Conservation (phyloP, 2,329 filamentous ascomycete genomes). For the Scopulariopsis brevicaulis region DNA sequence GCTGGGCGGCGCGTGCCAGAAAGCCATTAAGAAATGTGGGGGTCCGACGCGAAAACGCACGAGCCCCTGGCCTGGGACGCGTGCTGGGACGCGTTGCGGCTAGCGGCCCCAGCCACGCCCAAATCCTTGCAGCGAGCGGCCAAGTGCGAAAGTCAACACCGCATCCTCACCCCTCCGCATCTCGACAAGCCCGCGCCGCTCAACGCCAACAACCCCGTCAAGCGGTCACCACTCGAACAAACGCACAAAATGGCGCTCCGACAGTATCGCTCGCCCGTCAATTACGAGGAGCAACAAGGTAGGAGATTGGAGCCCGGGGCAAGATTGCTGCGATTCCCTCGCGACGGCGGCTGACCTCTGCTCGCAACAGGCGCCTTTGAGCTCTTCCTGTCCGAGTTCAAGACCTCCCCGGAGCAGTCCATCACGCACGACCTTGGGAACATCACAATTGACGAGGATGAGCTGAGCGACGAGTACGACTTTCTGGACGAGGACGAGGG, state of each 20-base stretch:
- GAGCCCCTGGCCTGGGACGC: background rate
- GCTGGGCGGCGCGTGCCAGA: background rate
- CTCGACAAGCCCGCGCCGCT: background rate
- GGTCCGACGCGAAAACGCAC: background rate
- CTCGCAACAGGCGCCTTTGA: slow-evolving; percentile 59
- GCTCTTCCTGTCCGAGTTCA: slow-evolving; percentile 80
- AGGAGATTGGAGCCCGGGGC: slow-evolving; percentile 7
- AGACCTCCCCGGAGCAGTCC: slow-evolving; percentile 59
- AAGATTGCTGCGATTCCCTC: background rate
- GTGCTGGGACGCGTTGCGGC: background rate
- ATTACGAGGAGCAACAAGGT: slow-evolving; percentile 84
- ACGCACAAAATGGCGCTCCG: slow-evolving; percentile 65
- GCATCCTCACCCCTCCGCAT: background rate
- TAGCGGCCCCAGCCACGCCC: background rate
- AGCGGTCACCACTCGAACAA: slow-evolving; percentile 5
- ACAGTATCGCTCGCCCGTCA: slow-evolving; percentile 46
- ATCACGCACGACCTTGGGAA: slow-evolving; percentile 74
- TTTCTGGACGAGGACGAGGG: slow-evolving; percentile 78
- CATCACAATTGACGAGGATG: slow-evolving; percentile 79
- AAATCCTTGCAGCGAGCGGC: background rate
- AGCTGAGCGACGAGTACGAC: slow-evolving; percentile 81
- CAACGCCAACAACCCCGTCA: background rate
- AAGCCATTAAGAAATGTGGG: background rate
- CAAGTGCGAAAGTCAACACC: background rate
- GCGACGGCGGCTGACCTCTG: slow-evolving; percentile 15